Percentiles rank a stretch among this genome's conserved stretches.
phyloP scores from a whole-genome alignment of 495 filamentous ascomycete species.

The Jackrogersella minutella region DNA sequence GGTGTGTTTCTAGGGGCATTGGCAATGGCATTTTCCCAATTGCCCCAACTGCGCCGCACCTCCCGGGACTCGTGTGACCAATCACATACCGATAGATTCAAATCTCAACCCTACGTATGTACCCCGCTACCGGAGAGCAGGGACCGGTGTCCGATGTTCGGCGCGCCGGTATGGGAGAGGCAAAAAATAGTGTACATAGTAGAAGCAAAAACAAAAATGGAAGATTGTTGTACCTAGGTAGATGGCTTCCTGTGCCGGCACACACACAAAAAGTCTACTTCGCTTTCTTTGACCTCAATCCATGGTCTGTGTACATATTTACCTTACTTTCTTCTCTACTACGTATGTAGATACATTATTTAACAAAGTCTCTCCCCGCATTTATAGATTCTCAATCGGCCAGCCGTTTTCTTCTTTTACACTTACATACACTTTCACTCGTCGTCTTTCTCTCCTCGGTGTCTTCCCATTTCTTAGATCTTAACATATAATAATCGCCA shows the following conservation, averaged over 20 bases:
- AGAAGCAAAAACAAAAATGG: conserved; percentile 3
- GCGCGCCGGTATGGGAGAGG: conserved; percentile 20
- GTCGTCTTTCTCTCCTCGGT: neutral
- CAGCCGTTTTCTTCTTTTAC: too few relatives aligned
- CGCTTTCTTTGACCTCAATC: conserved; percentile 19
- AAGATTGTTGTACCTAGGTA: conserved; percentile 17
- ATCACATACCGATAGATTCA: conserved; percentile 30
- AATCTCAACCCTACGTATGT: conserved; percentile 32
- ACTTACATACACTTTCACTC: neutral
- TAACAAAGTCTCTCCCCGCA: conserved; percentile 37
- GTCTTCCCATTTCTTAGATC: neutral
- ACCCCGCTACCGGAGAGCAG: conserved; percentile 41
- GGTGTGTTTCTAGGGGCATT: conserved; percentile 24
- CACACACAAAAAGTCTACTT: neutral
- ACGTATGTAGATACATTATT: conserved; percentile 21
- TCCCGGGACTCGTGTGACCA: conserved; percentile 13
- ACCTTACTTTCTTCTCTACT: neutral
- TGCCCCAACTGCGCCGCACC: conserved; percentile 27
- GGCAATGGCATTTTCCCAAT: conserved; percentile 24
- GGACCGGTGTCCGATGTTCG: conserved; percentile 36
- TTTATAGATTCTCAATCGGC: conserved; percentile 17
- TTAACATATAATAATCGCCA: neutral
- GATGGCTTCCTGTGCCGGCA: conserved; percentile 29
- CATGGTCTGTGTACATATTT: neutral
- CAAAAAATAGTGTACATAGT: neutral